These are phyloP conservation scores for Starmerella floricola DNA, from an alignment of 805 yeast genomes.

Conservation along the genomic window DNA sequence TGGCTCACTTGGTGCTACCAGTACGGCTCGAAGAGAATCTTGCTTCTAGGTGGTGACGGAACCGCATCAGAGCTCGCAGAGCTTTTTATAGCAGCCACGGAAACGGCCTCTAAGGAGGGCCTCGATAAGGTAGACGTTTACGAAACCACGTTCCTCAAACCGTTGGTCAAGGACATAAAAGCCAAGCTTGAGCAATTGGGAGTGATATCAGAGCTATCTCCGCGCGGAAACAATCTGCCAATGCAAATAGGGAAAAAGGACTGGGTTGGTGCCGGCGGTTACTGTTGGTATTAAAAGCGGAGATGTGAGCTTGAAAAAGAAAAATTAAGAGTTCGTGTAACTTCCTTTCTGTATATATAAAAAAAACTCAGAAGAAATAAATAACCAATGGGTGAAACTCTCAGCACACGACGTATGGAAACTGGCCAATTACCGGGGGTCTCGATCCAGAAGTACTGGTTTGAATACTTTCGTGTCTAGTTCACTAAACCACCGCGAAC, in stretches of 20 bases:
- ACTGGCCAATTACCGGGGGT: constrained; percentile 10
- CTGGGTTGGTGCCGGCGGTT: not conserved
- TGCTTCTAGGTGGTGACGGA: not conserved
- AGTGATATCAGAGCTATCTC: not conserved
- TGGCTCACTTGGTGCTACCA: not conserved
- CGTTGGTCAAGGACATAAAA: not conserved
- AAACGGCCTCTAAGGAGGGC: not conserved
- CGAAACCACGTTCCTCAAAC: not conserved
- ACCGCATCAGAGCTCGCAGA: not conserved
- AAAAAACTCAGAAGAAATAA: not conserved
- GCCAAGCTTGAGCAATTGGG: not conserved
- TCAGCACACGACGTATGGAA: not conserved
- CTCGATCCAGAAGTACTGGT: constrained; percentile 68
- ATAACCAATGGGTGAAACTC: not conserved
- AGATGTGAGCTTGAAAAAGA: too few species aligned
- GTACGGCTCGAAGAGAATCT: not conserved
- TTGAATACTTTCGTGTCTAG: constrained; percentile 90
- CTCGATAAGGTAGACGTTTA: not conserved
- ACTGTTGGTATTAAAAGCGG: not conserved
- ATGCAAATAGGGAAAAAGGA: not conserved
- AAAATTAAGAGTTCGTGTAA: too few species aligned
- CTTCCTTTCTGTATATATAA: too few species aligned
- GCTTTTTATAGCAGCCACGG: not conserved
- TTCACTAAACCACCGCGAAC: constrained; percentile 63
- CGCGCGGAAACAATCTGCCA: not conserved